Conservation (phyloP, 1,284 basidiomycete genomes). For the Trametes hirsuta region DNA sequence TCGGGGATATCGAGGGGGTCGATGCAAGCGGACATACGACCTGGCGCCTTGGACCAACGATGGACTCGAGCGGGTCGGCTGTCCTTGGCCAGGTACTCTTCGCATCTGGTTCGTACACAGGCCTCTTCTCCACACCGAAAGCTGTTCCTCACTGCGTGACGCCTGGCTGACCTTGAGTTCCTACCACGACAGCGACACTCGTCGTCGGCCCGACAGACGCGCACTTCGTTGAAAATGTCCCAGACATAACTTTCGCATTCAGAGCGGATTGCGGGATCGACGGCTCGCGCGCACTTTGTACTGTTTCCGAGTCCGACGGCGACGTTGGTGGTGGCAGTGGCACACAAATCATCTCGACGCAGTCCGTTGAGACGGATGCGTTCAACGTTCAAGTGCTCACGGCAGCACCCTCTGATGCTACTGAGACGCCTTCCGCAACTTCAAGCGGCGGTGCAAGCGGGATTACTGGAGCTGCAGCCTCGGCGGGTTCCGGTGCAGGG, state of each 20-base stretch:
- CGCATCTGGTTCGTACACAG: slow-evolving; percentile 38
- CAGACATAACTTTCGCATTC: slow-evolving; percentile 7
- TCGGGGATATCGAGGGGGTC: slow-evolving; percentile 38
- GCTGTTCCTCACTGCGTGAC: not conserved
- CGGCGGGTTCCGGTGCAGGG: too few species aligned
- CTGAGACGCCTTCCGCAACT: not conserved
- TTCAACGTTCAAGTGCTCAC: slow-evolving; percentile 29
- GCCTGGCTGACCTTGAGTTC: not conserved
- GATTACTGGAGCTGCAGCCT: too few species aligned
- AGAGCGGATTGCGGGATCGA: slow-evolving; percentile 28
- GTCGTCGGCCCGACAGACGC: slow-evolving; percentile 28
- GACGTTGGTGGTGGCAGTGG: not conserved
- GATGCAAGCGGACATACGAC: slow-evolving; percentile 45
- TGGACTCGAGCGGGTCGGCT: slow-evolving; percentile 34
- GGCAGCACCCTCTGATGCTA: not conserved
- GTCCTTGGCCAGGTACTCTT: slow-evolving; percentile 35
- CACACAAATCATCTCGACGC: slow-evolving; percentile 7
- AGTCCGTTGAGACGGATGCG: slow-evolving; percentile 16
- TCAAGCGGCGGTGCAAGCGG: too few species aligned
- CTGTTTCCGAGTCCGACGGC: slow-evolving; percentile 4
- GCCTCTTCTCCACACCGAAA: not conserved
- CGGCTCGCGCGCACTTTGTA: slow-evolving; percentile 9
- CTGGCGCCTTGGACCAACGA: slow-evolving; percentile 42
- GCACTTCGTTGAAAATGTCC: slow-evolving; percentile 24
- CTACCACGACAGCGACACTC: slow-evolving; percentile 30